Evolutionary conservation across 2,329 filamentous ascomycete species (phyloP).

Genomic region (Fusarium nematophilum): DNA sequence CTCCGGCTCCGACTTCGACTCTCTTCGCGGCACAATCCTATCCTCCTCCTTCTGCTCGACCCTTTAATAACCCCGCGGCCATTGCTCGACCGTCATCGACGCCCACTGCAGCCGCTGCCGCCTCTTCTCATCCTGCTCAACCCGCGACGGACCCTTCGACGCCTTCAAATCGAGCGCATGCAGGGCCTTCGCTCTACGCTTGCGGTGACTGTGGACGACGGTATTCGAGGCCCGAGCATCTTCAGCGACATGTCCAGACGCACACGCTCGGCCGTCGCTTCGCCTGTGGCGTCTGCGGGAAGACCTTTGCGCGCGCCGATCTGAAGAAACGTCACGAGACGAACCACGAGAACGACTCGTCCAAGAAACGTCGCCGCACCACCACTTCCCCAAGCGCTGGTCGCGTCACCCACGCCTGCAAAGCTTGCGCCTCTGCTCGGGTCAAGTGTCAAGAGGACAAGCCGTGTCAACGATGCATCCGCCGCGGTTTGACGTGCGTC

Average conservation of each 20-base stretch:
- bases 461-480: conserved; percentile 63
- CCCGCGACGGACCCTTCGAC: conserved; percentile 10
- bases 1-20: conserved; percentile 17
- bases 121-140: conserved; percentile 5
- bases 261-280: conserved; percentile 64
- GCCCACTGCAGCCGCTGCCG: neutral
- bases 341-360: conserved; percentile 62
- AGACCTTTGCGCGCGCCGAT: conserved; percentile 65
- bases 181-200: conserved; percentile 55
- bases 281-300: conserved; percentile 62
- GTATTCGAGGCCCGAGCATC: conserved; percentile 65
- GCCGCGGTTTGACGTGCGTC: conserved; percentile 59
- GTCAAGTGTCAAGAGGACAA: conserved; percentile 68
- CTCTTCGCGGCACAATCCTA: conserved; percentile 30
- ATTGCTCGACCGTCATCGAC: conserved; percentile 8
- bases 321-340: conserved; percentile 63
- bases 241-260: conserved; percentile 63
- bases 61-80: conserved; percentile 16
- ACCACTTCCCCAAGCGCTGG: conserved; percentile 58
- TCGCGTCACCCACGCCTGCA: conserved; percentile 65
- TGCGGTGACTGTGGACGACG: conserved; percentile 63
- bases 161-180: conserved; percentile 36
- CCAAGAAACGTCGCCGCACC: conserved; percentile 60
- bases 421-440: conserved; percentile 61
- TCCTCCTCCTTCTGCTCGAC: conserved; percentile 20